Conservation (phyloP, 2,329 filamentous ascomycete genomes). For the Verticillium zaregamsianum region DNA sequence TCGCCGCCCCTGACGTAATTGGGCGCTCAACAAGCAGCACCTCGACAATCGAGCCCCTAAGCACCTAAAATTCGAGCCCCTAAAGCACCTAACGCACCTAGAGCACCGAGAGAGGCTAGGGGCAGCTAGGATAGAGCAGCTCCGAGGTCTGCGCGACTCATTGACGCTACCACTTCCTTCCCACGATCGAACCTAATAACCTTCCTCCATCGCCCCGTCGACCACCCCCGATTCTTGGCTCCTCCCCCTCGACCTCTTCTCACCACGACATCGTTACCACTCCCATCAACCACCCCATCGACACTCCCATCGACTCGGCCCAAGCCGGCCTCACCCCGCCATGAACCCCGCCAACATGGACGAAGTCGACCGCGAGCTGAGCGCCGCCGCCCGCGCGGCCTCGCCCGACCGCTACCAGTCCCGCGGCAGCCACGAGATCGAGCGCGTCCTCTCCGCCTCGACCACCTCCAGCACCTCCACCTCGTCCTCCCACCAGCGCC, state of each 20-base stretch:
- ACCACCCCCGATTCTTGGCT: not conserved
- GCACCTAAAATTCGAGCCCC: not conserved
- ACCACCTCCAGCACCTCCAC: slow-evolving; percentile 46
- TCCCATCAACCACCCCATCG: not conserved
- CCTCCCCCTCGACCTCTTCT: not conserved
- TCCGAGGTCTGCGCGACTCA: not conserved
- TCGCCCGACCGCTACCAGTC: slow-evolving; percentile 32
- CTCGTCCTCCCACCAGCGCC: slow-evolving; percentile 27
- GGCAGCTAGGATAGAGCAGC: not conserved
- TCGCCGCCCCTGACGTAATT: not conserved
- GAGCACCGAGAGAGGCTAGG: too few relatives aligned
- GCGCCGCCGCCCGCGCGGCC: slow-evolving; percentile 51
- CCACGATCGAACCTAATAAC: not conserved
- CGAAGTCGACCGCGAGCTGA: slow-evolving; percentile 49
- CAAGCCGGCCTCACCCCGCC: not conserved
- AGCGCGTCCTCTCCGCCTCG: slow-evolving; percentile 52
- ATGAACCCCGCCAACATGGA: slow-evolving; percentile 32
- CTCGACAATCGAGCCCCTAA: not conserved
- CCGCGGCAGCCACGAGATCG: slow-evolving; percentile 50
- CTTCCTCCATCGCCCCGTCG: not conserved
- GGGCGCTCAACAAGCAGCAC: not conserved
- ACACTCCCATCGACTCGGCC: not conserved
- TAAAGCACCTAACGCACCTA: too few relatives aligned
- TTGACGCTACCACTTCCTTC: not conserved
- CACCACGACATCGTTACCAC: not conserved